Base-by-base conservation (phyloP, 345 rosid genomes). In the Eutrema japonicum region DNA sequence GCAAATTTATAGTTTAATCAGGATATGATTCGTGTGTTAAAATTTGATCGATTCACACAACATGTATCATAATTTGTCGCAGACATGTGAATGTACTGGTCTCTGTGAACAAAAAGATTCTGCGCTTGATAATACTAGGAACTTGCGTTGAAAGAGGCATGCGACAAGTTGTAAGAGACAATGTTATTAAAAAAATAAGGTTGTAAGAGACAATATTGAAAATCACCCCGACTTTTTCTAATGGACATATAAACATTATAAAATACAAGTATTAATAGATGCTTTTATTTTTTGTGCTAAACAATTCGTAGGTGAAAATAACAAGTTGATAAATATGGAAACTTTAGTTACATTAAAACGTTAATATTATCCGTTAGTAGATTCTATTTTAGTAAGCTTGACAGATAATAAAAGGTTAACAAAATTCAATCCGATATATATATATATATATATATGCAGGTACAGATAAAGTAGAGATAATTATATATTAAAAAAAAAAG, bases 111-210 rank as follows among this genome's bases (percentile, higher is more conserved):
- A 41, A 7, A 36, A 75, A 68, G 69, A 75, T 68, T 75, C 57
- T 27, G 49, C 50, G 56, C 57, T 51, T 61, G 57, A 68, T 68
- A 62, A 61, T 0, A 26, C 68, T 75, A 16, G 74, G 74, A 68
- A 75, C 69, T 61, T 75, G 74, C 69, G 64, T 61, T 68, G 69
- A 68, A 68, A 45, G 47, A 58, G 7, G 62, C 78, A 67, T n/a
- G 26, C 10, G 58, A 75, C 79, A 68, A 66, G 45, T 22, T 46
- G 26, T 36, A 64, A 48, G 66, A 43, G 55, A 60, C 73, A 59
- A 8, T 45, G 52, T 61, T 37, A 32, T 22, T 5, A 32, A 32
- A 32, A 32, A 32, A 32, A 32, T n/a, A 4, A 5, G 33, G 45
- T 13, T 46, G 26, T 26, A 64, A 48, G 60, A 43, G 63, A 60